These are phyloP conservation scores for Gillenia trifoliata DNA, from an alignment of 306 rosid genomes.

Conservation along the genomic window DNA sequence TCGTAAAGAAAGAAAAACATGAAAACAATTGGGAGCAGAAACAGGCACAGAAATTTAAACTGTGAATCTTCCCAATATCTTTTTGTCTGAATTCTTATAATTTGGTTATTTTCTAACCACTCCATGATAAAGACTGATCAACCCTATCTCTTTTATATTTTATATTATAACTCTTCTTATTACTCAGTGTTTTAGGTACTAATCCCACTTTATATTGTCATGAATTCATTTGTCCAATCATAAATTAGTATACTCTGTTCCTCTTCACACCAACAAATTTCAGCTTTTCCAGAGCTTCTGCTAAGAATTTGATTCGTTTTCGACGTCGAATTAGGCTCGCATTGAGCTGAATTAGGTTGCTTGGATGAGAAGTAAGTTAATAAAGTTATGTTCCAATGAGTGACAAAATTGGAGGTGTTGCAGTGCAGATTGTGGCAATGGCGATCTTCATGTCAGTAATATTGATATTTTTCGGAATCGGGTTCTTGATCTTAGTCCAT, in stretches of 20 bases:
- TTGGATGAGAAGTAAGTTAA: slow-evolving; percentile 1
- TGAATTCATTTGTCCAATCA: not conserved
- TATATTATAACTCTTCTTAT: not conserved
- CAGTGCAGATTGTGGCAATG: slow-evolving; percentile 28
- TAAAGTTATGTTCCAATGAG: not conserved
- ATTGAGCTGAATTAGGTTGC: not conserved
- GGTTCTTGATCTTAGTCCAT: slow-evolving; percentile 38
- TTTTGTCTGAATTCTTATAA: slow-evolving; percentile 16
- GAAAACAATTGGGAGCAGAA: slow-evolving; percentile 1
- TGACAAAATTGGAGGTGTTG: not conserved
- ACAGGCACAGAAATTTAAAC: too few relatives aligned
- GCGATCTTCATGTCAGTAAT: slow-evolving; percentile 22
- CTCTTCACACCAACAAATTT: not conserved
- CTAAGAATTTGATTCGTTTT: not conserved
- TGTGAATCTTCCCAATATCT: slow-evolving; percentile 7
- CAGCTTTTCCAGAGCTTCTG: not conserved
- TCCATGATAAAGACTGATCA: slow-evolving; percentile 12
- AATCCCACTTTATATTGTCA: not conserved
- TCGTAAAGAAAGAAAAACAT: not conserved
- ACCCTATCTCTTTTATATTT: slow-evolving; percentile 18
- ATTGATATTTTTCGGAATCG: slow-evolving; percentile 35
- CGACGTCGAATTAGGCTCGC: not conserved
- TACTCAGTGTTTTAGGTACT: not conserved
- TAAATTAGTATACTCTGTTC: not conserved
- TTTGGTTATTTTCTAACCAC: slow-evolving; percentile 31